These are phyloP conservation scores for Leccinum fallax DNA, from an alignment of 1,284 basidiomycete genomes.

Conservation along the genomic window DNA sequence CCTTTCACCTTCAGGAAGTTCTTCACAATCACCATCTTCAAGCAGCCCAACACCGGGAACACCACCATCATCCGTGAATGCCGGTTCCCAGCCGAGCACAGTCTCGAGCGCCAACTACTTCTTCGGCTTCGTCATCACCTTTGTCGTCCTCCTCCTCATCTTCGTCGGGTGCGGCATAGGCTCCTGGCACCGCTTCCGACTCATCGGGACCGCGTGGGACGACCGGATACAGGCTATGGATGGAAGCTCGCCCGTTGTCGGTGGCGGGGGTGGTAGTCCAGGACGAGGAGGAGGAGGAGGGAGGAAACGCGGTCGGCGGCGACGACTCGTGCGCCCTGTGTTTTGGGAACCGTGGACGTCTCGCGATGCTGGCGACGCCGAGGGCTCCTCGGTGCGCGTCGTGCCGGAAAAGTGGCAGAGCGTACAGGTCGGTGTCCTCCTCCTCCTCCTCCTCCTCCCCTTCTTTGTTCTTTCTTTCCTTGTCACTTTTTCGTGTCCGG, in stretches of 20 bases:
- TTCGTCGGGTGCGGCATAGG: constrained; percentile 59
- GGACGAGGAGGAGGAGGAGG: background rate
- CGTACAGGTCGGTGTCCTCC: constrained; percentile 26
- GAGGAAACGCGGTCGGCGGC: constrained; percentile 21
- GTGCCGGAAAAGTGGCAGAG: constrained; percentile 13
- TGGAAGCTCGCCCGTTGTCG: background rate
- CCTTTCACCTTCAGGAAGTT: background rate
- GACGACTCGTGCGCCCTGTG: constrained; percentile 17
- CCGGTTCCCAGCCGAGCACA: background rate
- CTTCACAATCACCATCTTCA: background rate
- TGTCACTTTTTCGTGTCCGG: background rate
- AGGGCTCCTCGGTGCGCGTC: background rate
- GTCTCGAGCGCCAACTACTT: constrained; percentile 48
- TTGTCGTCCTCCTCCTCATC: constrained; percentile 57
- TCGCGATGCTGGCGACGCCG: background rate
- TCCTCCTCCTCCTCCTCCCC: background rate
- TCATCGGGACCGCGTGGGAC: constrained; percentile 25
- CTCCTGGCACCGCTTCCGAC: constrained; percentile 45
- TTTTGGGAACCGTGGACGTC: constrained; percentile 26
- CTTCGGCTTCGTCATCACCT: constrained; percentile 66
- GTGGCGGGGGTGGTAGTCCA: background rate
- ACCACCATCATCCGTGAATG: background rate
- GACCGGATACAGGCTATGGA: constrained; percentile 24
- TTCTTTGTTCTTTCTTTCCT: background rate
- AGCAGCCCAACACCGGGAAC: background rate